Percentiles rank a stretch among this genome's conserved stretches.
Evolutionary conservation across 2,329 filamentous ascomycete genomes (phyloP).

Genomic region (Stemphylium vesicarium): DNA sequence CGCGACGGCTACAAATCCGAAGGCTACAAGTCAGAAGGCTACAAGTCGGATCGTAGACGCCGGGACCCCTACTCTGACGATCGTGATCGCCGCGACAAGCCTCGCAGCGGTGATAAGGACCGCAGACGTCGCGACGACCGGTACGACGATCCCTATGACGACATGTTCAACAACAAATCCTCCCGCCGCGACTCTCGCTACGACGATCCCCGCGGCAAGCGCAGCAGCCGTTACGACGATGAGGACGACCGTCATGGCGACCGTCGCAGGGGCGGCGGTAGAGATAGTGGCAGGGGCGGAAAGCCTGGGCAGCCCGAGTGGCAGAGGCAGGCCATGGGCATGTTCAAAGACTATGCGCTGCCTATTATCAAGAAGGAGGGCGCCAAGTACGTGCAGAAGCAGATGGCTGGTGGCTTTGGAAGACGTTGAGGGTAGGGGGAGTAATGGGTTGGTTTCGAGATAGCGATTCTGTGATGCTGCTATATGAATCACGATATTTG

Average conservation of each 20-base stretch:
- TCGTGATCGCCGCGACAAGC: conserved; percentile 25
- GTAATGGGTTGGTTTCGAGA: background rate
- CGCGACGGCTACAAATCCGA: conserved; percentile 37
- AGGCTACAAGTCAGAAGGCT: conserved; percentile 32
- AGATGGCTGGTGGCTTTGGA: conserved; percentile 31
- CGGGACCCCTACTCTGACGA: conserved; percentile 13
- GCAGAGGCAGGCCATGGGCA: conserved; percentile 40
- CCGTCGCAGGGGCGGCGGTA: conserved; percentile 17
- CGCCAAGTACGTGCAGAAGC: conserved; percentile 38
- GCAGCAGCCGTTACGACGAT: conserved; percentile 1
- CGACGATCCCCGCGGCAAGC: conserved; percentile 16
- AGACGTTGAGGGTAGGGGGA: conserved; percentile 13
- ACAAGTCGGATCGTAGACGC: conserved; percentile 17
- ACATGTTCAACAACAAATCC: conserved; percentile 23
- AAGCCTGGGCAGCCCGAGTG: conserved; percentile 32
- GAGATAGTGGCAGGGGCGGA: conserved; percentile 18
- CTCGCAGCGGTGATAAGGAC: conserved; percentile 16
- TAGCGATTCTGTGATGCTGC: background rate
- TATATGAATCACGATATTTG: background rate
- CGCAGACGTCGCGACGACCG: conserved; percentile 22
- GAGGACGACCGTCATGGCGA: conserved; percentile 26
- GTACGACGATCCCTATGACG: conserved; percentile 27
- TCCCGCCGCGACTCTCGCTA: conserved; percentile 23
- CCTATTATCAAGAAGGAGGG: conserved; percentile 45
- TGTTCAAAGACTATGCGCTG: conserved; percentile 44